Conservation (phyloP, 2,329 filamentous ascomycete genomes). For the Thelonectria blattea region DNA sequence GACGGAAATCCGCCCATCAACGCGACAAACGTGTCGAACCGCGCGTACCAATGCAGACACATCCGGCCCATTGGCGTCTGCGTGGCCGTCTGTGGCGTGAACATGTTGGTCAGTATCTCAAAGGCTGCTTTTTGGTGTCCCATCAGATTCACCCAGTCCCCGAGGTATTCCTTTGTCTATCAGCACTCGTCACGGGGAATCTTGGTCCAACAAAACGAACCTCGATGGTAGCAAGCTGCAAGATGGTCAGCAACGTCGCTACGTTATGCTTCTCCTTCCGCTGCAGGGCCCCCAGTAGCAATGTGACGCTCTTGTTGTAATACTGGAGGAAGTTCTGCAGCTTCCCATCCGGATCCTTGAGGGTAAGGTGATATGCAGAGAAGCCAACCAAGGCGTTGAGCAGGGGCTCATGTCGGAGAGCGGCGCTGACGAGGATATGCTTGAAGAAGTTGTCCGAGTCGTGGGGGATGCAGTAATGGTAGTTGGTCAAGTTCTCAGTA, state of each 20-base stretch:
- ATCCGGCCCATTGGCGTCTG: conserved; percentile 73
- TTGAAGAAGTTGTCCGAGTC: conserved; percentile 77
- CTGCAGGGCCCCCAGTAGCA: conserved; percentile 74
- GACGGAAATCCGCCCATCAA: conserved; percentile 82
- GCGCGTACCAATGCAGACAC: conserved; percentile 85
- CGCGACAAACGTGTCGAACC: conserved; percentile 85
- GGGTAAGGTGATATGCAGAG: conserved; percentile 81
- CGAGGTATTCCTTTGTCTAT: conserved; percentile 78
- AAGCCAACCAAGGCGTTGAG: conserved; percentile 89
- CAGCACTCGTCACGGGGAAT: conserved; percentile 21
- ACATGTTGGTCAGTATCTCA: conserved; percentile 78
- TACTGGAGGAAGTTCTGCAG: conserved; percentile 85
- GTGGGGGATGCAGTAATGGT: conserved; percentile 81
- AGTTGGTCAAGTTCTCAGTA: conserved; percentile 75
- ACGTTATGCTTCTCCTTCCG: conserved; percentile 73
- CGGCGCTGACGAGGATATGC: conserved; percentile 71
- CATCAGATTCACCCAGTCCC: conserved; percentile 93
- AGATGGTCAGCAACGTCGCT: conserved; percentile 81
- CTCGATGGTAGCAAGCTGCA: conserved; percentile 94
- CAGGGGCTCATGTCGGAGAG: conserved; percentile 76
- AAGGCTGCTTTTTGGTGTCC: conserved; percentile 91
- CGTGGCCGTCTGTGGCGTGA: conserved; percentile 76
- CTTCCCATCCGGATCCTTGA: conserved; percentile 72
- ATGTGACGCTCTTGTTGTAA: conserved; percentile 85
- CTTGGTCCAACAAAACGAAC: conserved; percentile 51